These are phyloP conservation scores for Mycena sp. DNA, from an alignment of 1,284 basidiomycete species.

Conservation along the genomic window DNA sequence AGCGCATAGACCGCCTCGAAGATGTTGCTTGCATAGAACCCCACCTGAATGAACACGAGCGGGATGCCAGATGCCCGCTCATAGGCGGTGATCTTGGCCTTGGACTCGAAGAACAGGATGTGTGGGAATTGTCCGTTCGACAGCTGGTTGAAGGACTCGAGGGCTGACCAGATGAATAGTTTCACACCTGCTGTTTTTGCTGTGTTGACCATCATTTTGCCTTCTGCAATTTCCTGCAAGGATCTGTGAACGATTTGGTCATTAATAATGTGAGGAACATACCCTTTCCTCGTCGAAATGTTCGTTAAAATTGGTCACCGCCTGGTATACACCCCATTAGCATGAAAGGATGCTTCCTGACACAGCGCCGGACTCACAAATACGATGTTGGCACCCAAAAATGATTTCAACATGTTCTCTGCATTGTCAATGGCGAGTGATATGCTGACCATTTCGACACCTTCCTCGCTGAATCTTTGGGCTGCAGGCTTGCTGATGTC, in stretches of 20 bases:
- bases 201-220: slow-evolving; percentile 26
- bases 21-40: slow-evolving; percentile 26
- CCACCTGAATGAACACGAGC: slow-evolving; percentile 20
- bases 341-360: not conserved
- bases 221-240: slow-evolving; percentile 21
- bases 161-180: slow-evolving; percentile 23
- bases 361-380: slow-evolving; percentile 22
- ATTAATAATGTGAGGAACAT: no score
- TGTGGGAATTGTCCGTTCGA: not conserved
- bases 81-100: slow-evolving; percentile 21
- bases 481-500: slow-evolving; percentile 29
- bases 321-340: not conserved
- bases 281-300: slow-evolving; percentile 1
- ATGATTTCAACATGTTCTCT: slow-evolving; percentile 8
- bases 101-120: slow-evolving; percentile 23
- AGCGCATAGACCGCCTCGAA: not conserved
- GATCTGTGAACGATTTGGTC: not conserved
- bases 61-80: slow-evolving; percentile 14
- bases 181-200: slow-evolving; percentile 10
- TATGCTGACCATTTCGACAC: slow-evolving; percentile 33
- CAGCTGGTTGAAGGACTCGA: slow-evolving; percentile 7
- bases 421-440: slow-evolving; percentile 15
- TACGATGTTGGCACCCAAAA: slow-evolving; percentile 23
- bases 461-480: slow-evolving; percentile 23
- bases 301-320: slow-evolving; percentile 17